Evolutionary conservation across 2,329 filamentous ascomycete species (phyloP), one percentile per base, ranked within the genome.

Genomic region (Fonsecaea monophora): DNA sequence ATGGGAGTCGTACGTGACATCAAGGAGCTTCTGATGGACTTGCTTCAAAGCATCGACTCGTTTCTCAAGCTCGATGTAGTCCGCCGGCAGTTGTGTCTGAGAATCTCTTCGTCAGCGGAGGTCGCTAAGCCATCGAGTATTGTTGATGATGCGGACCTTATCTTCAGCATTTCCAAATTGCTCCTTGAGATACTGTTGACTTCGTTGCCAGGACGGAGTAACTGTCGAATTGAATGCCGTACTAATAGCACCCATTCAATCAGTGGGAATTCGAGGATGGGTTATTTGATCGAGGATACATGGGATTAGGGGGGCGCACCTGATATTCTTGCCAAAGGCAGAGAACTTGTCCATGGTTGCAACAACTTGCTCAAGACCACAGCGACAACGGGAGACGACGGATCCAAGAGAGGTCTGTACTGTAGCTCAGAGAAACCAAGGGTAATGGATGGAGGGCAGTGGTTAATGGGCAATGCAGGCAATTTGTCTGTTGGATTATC

Each of bases 21-120:
- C 89, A 70, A 99, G 89, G 85, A 99, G 92, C 85, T 96, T 97
- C 83, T 96, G 92, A 81, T 99, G 95, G 67, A 96, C 95, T 77
- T 91, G 89, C 85, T 97, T 98, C 78, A 99, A 85, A 67, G 95
- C 95, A 87, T 99, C 95, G 76, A 98, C 93, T 73, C 94, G 90
- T 87, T 97, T 97, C 87, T 99, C 95, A 69, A 99, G 90, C 81
- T 98, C 94, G 78, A 97, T 92, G 82, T 99, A 99, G 82, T 98
- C 95, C 73, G 94, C 90, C 54, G 95, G 95, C 53, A 99, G 92
- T 82, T 98, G 91, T 71, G 95, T 99, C 92, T 96, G 60, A 15
- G 32, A 13, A 7, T 56, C 53, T 61, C 68, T 55, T 57, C 13
- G 53, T 71, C 60, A 70, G 66, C 61, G 15, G 34, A 38, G n/a